These are phyloP conservation scores for Cordyceps cicadae DNA, from an alignment of 2,329 filamentous ascomycete species.

Conservation along the genomic window DNA sequence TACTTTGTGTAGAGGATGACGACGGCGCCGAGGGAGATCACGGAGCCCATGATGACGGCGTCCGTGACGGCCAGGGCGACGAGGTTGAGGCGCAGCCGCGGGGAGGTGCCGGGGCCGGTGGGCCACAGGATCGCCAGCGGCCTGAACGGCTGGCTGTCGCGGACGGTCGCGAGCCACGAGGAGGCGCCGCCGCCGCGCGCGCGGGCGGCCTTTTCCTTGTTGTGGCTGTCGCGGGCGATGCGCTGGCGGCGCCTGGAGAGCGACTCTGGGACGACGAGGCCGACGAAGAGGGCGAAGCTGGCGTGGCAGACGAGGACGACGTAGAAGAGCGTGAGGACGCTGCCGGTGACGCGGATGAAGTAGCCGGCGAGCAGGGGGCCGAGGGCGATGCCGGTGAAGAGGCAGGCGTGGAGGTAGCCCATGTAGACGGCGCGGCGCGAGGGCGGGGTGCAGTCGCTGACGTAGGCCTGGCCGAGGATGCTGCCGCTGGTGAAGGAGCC, in stretches of 20 bases:
- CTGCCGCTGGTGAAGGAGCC: conserved; percentile 84
- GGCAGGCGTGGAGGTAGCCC: conserved; percentile 79
- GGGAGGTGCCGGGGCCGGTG: conserved; percentile 51
- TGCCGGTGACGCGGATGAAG: conserved; percentile 67
- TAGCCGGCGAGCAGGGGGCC: conserved; percentile 77
- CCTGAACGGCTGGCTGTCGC: conserved; percentile 58
- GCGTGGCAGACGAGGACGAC: conserved; percentile 64
- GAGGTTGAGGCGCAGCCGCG: conserved; percentile 67
- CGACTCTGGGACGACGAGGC: conserved; percentile 74
- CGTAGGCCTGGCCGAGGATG: conserved; percentile 73
- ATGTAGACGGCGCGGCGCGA: conserved; percentile 74
- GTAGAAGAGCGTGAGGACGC: conserved; percentile 77
- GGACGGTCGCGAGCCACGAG: conserved; percentile 25
- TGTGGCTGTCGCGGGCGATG: conserved; percentile 61
- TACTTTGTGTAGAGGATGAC: conserved; percentile 76
- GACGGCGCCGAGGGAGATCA: conserved; percentile 74
- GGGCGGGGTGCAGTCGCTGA: conserved; percentile 77
- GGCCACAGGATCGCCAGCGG: conserved; percentile 75
- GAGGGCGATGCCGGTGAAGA: conserved; percentile 82
- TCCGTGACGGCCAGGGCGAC: conserved; percentile 72
- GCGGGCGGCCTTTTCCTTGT: conserved; percentile 33
- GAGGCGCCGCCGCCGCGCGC: conserved; percentile 15
- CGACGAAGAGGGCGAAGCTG: conserved; percentile 64
- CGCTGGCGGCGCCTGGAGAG: conserved; percentile 64
- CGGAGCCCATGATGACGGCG: conserved; percentile 70